Conservation (phyloP, 805 yeast species). For the Hanseniaspora meyeri region DNA sequence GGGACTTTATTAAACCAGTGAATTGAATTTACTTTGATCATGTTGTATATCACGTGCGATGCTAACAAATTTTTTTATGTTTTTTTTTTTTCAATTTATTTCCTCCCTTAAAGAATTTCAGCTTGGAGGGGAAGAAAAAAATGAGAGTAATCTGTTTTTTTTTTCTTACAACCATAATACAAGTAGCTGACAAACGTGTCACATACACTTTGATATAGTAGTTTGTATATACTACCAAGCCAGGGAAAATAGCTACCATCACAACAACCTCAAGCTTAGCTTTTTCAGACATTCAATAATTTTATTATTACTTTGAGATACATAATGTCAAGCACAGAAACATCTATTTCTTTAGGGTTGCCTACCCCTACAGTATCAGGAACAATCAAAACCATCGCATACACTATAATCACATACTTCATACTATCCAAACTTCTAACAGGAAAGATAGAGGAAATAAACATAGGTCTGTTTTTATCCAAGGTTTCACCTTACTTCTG, state of each 20-base stretch:
- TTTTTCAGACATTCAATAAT: too few species aligned
- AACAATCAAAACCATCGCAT: constrained; percentile 19
- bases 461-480: constrained; percentile 77
- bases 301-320: neutral
- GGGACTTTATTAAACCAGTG: too few species aligned
- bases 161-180: neutral
- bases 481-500: constrained; percentile 91
- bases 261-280: neutral
- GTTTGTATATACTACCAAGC: too few species aligned
- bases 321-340: neutral
- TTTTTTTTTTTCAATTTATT: neutral
- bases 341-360: constrained; percentile 12
- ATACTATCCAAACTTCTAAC: constrained; percentile 48
- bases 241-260: too few species aligned
- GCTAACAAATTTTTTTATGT: too few species aligned
- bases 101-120: neutral
- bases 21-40: neutral
- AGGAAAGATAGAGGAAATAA: constrained; percentile 83
- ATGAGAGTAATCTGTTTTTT: neutral
- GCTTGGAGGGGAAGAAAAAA: neutral
- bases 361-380: constrained; percentile 16
- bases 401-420: constrained; percentile 21
- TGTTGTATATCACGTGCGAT: too few species aligned
- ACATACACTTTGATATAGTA: too few species aligned
- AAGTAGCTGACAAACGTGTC: neutral